Evolutionary conservation across 306 rosid species (phyloP), one percentile per base, ranked within the genome.

Genomic region (Styphnolobium japonicum): DNA sequence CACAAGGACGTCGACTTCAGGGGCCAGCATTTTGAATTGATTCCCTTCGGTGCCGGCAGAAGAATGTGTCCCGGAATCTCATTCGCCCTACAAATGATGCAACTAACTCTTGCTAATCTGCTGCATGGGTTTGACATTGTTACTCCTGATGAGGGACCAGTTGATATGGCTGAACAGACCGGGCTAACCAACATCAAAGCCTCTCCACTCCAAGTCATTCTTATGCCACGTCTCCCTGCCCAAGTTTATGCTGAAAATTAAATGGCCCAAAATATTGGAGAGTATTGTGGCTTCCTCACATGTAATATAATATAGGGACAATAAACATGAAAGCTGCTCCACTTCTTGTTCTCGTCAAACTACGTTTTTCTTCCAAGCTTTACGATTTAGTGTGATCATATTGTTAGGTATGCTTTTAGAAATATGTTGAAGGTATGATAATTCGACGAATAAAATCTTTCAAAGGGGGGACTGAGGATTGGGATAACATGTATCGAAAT

Each of bases 31-130:
- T 75, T 81, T 67, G 77, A 75, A 0, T 61, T 75, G 16, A 56
- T 81, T 19, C 81, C 81, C 4, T 81, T 81, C 39, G 77, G 85
- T 11, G 46, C 77, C 0, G 85, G 85, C 0, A 81, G 85, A 81
- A 67, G 85, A 34, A 75, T 75, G 69, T 75, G 85, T 58, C 57
- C 73, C 2, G 85, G 85, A 45, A 1, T 81, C 0, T 74, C 76
- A 0, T 67, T 75, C 1, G 52, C 37, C 23, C 71, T 67, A 55
- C 71, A 75, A 57, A 0, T 57, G 11, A 65, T 81, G 52, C 56
- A 66, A 16, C 6, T 81, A 10, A 81, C 46, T 4, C 76, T 75
- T 9, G 85, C 81, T 12, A 67, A 63, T 48, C 36, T 82, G 5
- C 4, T 82, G 29, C 85, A 82, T 37, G 78, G 60, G 0, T 82